Evolutionary conservation across 1,284 basidiomycete species (phyloP).

Genomic region (Rhodotorula glutinis): DNA sequence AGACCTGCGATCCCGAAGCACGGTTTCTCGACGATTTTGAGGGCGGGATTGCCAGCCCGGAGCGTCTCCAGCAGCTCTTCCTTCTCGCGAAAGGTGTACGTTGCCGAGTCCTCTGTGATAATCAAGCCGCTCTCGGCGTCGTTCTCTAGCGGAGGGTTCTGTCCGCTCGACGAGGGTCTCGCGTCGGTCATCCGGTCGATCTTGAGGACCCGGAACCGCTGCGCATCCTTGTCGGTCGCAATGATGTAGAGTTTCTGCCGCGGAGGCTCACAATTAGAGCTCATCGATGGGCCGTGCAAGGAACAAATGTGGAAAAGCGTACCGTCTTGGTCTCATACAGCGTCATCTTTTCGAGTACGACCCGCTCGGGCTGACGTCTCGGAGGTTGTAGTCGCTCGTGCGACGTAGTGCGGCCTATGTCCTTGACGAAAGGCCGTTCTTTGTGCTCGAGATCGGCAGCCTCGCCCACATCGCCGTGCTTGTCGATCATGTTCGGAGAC

Average conservation of each 20-base stretch:
- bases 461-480: too few species aligned
- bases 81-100: conserved; percentile 86
- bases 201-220: conserved; percentile 82
- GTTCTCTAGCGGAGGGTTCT: not conserved
- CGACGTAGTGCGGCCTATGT: too few species aligned
- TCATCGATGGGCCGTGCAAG: too few species aligned
- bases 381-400: not conserved
- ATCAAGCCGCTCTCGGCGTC: conserved; percentile 48
- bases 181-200: conserved; percentile 62
- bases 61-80: conserved; percentile 87
- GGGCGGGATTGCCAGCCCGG: conserved; percentile 90
- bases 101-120: conserved; percentile 78
- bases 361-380: not conserved
- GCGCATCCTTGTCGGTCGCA: conserved; percentile 73
- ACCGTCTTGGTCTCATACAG: conserved; percentile 78
- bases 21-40: conserved; percentile 70
- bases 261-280: not conserved
- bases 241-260: conserved; percentile 75
- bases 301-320: not conserved
- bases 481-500: too few species aligned
- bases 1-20: conserved; percentile 12
- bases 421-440: too few species aligned
- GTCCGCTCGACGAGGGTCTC: not conserved
- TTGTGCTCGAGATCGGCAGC: too few species aligned
- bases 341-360: conserved; percentile 75